A percentile compares a stretch with the other conserved stretches of the same genome.
These are phyloP conservation scores for Meyerozyma carpophila DNA, from an alignment of 1,139 yeast genomes.

Conservation along the genomic window DNA sequence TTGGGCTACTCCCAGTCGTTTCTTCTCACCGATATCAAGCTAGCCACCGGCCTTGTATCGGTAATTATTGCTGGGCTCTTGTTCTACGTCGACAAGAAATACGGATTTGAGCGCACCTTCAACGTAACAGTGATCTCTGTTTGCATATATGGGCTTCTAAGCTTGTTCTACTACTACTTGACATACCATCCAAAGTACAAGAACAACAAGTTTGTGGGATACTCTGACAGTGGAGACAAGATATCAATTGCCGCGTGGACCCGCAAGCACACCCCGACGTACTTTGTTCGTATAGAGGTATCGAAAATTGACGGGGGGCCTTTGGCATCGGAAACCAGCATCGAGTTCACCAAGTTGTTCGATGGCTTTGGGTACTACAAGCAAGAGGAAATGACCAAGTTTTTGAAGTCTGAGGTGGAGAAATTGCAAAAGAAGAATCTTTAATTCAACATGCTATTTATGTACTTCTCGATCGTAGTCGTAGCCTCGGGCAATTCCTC, in stretches of 20 bases:
- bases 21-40: constrained; percentile 51
- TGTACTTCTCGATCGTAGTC: constrained; percentile 20
- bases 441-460: background rate
- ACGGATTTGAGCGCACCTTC: constrained; percentile 35
- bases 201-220: constrained; percentile 58
- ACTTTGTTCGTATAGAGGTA: constrained; percentile 23
- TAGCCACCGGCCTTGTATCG: constrained; percentile 64
- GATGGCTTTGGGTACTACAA: constrained; percentile 45
- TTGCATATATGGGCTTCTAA: constrained; percentile 52
- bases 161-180: constrained; percentile 45
- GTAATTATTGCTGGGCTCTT: constrained; percentile 63
- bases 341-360: constrained; percentile 41
- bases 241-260: constrained; percentile 34
- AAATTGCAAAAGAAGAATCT: background rate
- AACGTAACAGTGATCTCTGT: constrained; percentile 28
- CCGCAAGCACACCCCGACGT: constrained; percentile 40
- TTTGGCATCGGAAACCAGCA: constrained; percentile 13
- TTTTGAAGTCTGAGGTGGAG: constrained; percentile 25
- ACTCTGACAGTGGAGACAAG: constrained; percentile 26
- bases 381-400: constrained; percentile 29
- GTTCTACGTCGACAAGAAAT: constrained; percentile 62
- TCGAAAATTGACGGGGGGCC: constrained; percentile 20
- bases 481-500: constrained; percentile 89
- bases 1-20: constrained; percentile 64
- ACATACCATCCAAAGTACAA: constrained; percentile 34